Percentiles rank a stretch among this genome's conserved stretches.
Evolutionary conservation across 352 stramenopile species (phyloP).

Genomic region (Pythium monospermum): DNA sequence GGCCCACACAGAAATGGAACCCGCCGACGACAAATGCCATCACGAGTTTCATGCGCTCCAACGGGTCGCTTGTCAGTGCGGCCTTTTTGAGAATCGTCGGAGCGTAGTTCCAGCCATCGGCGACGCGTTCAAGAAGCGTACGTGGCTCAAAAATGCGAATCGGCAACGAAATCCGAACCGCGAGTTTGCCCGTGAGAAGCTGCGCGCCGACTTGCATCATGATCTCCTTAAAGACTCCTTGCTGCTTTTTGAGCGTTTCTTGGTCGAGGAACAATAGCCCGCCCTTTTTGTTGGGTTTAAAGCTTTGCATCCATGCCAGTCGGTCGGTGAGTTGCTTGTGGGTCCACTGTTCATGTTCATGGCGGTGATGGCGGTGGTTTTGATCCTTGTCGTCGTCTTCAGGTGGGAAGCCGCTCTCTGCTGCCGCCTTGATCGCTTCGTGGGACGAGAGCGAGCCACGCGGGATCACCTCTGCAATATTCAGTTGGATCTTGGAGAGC

Average conservation of each 20-base stretch:
- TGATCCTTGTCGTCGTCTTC: slow-evolving; percentile 4
- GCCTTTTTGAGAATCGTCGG: slow-evolving; percentile 74
- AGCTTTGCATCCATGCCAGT: slow-evolving; percentile 50
- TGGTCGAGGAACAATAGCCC: slow-evolving; percentile 61
- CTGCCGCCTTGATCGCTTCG: slow-evolving; percentile 25
- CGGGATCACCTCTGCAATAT: slow-evolving; percentile 52
- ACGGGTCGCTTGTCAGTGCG: slow-evolving; percentile 39
- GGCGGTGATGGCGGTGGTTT: slow-evolving; percentile 5
- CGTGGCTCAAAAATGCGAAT: slow-evolving; percentile 75
- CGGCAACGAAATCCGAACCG: slow-evolving; percentile 63
- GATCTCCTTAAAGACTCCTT: slow-evolving; percentile 76
- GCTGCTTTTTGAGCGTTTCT: slow-evolving; percentile 70
- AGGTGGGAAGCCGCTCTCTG: background rate
- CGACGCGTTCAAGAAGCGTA: slow-evolving; percentile 67
- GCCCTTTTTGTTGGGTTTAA: slow-evolving; percentile 69
- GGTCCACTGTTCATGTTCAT: slow-evolving; percentile 31
- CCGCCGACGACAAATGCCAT: slow-evolving; percentile 66
- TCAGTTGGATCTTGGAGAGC: slow-evolving; percentile 43
- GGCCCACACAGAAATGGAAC: slow-evolving; percentile 66
- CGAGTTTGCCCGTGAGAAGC: slow-evolving; percentile 60
- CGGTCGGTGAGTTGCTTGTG: slow-evolving; percentile 46
- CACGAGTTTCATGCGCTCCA: slow-evolving; percentile 66
- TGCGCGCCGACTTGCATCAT: slow-evolving; percentile 73
- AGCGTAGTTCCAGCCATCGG: slow-evolving; percentile 70
- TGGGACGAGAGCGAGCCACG: slow-evolving; percentile 29